Percentiles rank a stretch among this genome's conserved stretches.
These are phyloP conservation scores for Dactylella cylindrospora DNA, from an alignment of 2,329 filamentous ascomycete species.

Conservation along the genomic window DNA sequence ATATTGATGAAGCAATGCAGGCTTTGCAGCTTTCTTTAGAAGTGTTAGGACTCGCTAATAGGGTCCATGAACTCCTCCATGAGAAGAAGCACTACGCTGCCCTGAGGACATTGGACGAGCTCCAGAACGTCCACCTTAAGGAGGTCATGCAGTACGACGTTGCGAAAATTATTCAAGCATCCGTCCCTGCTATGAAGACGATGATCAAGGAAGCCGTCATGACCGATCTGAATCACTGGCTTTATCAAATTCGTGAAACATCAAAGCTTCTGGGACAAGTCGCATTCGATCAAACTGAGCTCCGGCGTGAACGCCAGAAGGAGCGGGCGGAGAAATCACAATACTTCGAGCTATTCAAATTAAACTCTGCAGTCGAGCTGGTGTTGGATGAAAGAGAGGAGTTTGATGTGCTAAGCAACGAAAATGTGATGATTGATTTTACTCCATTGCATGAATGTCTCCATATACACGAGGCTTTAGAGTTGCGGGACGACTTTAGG, in stretches of 20 bases:
- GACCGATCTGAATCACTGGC: conserved; percentile 94
- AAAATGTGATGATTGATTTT: conserved; percentile 92
- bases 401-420: conserved; percentile 92
- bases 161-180: conserved; percentile 92
- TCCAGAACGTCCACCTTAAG: conserved; percentile 93
- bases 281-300: conserved; percentile 92
- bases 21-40: conserved; percentile 88
- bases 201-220: conserved; percentile 95
- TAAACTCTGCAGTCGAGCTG: conserved; percentile 94
- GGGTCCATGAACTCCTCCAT: conserved; percentile 84
- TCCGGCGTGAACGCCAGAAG: conserved; percentile 78
- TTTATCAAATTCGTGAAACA: conserved; percentile 90
- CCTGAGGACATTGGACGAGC: conserved; percentile 86
- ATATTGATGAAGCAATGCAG: conserved; percentile 88
- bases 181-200: conserved; percentile 87
- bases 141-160: conserved; percentile 94
- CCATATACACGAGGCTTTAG: conserved; percentile 93
- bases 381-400: conserved; percentile 95
- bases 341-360: conserved; percentile 75
- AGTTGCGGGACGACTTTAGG: conserved; percentile 87
- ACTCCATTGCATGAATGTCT: conserved; percentile 90
- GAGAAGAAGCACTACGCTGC: conserved; percentile 97
- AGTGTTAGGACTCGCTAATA: conserved; percentile 87
- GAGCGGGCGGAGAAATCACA: conserved; percentile 74
- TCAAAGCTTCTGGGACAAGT: conserved; percentile 96